phyloP scores from a whole-genome alignment of 169 alveolate species.

The Eimeria acervulina region DNA sequence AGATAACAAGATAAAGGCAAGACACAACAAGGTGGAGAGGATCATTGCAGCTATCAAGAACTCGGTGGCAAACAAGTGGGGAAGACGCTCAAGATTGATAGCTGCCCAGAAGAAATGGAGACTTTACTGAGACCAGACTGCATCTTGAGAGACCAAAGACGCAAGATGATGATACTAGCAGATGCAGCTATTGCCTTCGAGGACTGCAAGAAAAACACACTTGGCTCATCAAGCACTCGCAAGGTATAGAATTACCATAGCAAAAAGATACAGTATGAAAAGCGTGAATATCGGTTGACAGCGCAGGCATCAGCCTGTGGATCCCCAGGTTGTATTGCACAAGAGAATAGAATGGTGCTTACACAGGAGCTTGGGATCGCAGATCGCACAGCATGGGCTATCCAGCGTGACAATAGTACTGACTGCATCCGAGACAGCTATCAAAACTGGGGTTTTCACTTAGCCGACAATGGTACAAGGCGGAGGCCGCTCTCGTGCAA shows the following conservation, averaged over 20 bases:
- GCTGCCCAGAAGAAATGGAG: neutral
- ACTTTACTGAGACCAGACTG: neutral
- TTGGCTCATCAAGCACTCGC: neutral
- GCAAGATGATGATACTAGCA: neutral
- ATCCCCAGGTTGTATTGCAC: neutral
- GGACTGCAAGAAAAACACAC: neutral
- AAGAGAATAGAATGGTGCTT: neutral
- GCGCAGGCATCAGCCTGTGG: neutral
- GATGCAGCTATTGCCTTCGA: neutral
- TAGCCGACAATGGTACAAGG: neutral
- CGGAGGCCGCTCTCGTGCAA: neutral
- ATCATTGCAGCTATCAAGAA: neutral
- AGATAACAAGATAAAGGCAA: neutral
- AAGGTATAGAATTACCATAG: neutral
- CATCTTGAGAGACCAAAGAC: neutral
- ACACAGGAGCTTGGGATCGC: neutral
- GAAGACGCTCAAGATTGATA: neutral
- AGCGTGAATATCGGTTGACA: neutral
- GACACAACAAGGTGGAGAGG: neutral
- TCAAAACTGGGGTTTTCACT: neutral
- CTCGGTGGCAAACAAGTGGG: neutral
- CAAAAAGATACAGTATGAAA: neutral
- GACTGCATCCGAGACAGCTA: neutral
- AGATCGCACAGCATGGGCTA: neutral
- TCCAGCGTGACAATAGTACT: neutral